Evolutionary conservation across 2,329 filamentous ascomycete species (phyloP).

Genomic region (Cladorrhinum sp.): DNA sequence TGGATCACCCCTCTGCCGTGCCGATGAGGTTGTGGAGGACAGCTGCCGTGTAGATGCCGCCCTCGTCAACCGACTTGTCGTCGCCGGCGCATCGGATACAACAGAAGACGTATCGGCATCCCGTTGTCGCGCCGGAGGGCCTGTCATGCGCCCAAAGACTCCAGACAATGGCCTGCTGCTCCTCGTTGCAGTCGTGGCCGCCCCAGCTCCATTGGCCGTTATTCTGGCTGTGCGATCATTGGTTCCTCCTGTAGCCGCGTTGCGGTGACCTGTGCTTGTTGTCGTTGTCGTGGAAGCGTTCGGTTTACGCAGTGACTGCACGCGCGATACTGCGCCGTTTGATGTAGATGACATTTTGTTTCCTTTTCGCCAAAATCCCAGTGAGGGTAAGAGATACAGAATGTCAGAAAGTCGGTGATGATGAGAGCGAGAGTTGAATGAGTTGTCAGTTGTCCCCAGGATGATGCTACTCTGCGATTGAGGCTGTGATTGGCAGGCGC

Average conservation of each 20-base stretch:
- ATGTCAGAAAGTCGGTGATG: neutral
- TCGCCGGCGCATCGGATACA: neutral
- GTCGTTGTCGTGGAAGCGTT: slow-evolving; percentile 14
- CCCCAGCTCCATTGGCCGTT: slow-evolving; percentile 21
- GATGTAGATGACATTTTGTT: slow-evolving; percentile 41
- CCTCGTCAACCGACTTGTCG: neutral
- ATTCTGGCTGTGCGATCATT: slow-evolving; percentile 20
- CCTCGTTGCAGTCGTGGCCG: slow-evolving; percentile 10
- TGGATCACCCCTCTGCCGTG: too few relatives aligned
- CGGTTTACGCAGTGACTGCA: slow-evolving; percentile 49
- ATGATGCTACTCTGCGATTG: neutral
- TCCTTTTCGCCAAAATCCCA: neutral
- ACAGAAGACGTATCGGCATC: neutral
- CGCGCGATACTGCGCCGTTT: slow-evolving; percentile 37
- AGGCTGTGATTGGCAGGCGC: slow-evolving; percentile 3
- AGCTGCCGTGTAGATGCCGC: neutral
- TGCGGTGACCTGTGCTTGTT: slow-evolving; percentile 1
- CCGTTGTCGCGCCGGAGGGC: slow-evolving; percentile 9
- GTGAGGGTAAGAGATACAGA: neutral
- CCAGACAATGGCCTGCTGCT: slow-evolving; percentile 25
- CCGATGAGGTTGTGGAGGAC: neutral
- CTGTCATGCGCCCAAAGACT: slow-evolving; percentile 22
- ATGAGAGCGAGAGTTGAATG: neutral
- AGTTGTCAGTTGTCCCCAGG: neutral
- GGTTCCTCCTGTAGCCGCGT: neutral